A percentile compares a stretch with the other conserved stretches of the same genome.
phyloP scores from a whole-genome alignment of 495 filamentous ascomycete species.

The Parmelia sp. region DNA sequence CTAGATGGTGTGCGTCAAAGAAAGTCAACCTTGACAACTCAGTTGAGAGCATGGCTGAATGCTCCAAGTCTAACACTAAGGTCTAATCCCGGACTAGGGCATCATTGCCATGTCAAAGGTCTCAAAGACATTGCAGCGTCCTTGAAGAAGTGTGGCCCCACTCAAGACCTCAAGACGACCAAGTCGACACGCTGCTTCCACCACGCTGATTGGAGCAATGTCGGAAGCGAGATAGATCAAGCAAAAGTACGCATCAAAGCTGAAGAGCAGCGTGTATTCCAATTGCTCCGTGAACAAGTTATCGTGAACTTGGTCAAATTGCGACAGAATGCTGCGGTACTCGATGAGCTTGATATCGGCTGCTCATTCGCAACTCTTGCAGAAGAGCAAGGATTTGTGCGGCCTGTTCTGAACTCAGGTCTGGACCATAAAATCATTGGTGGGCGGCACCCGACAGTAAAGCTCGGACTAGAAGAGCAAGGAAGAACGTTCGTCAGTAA shows the following conservation, averaged over 20 bases:
- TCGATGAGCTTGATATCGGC: conserved; percentile 87
- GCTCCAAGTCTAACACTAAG: conserved; percentile 63
- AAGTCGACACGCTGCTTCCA: conserved; percentile 84
- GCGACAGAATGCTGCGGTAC: conserved; percentile 75
- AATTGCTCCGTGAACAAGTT: conserved; percentile 62
- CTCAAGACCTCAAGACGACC: conserved; percentile 63
- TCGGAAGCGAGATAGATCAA: conserved; percentile 70
- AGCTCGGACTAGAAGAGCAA: conserved; percentile 67
- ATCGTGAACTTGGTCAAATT: conserved; percentile 73
- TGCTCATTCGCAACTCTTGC: conserved; percentile 78
- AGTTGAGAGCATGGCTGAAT: conserved; percentile 50
- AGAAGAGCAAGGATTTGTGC: conserved; percentile 59
- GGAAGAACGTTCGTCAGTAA: conserved; percentile 81
- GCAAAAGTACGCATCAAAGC: conserved; percentile 64
- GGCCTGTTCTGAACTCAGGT: conserved; percentile 61
- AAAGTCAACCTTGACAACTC: conserved; percentile 52
- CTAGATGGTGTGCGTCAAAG: conserved; percentile 52
- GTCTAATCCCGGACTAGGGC: conserved; percentile 77
- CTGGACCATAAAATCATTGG: conserved; percentile 62
- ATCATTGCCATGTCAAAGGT: conserved; percentile 86
- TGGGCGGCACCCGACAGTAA: conserved; percentile 86
- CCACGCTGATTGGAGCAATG: conserved; percentile 70
- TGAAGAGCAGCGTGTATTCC: conserved; percentile 74
- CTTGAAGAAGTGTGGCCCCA: conserved; percentile 40
- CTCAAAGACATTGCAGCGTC: conserved; percentile 53